phyloP scores from a whole-genome alignment of 768 basidiomycete species.

The Trametes villosa region DNA sequence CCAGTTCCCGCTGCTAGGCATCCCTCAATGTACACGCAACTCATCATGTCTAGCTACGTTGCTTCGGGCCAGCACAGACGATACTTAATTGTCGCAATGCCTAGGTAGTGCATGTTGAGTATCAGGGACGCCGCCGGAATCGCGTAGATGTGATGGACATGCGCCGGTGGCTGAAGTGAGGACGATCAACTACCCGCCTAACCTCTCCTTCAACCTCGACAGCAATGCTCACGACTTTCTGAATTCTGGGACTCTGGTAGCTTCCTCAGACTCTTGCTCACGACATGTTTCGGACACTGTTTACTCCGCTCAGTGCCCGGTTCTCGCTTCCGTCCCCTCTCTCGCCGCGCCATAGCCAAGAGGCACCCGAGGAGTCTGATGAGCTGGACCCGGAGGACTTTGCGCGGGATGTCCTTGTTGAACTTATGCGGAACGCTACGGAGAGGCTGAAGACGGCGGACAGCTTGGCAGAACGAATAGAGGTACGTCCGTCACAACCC shows the following conservation, averaged over 20 bases:
- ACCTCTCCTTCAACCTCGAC: not conserved
- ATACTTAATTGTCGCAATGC: no score
- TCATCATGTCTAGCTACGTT: no score
- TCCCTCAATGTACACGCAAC: no score
- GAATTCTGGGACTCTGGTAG: conserved; percentile 21
- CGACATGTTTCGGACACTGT: conserved; percentile 38
- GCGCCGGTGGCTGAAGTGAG: conserved; percentile 11
- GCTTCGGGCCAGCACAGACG: no score
- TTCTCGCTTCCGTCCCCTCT: conserved; percentile 32
- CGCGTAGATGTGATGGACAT: conserved; percentile 5
- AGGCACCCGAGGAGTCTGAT: conserved; percentile 25
- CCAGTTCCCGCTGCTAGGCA: no score
- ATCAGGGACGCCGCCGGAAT: not conserved
- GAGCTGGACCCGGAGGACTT: conserved; percentile 66
- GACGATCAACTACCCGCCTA: conserved; percentile 3
- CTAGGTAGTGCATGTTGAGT: not conserved
- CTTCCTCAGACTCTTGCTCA: not conserved
- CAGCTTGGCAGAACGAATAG: conserved; percentile 47
- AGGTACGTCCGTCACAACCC: conserved; percentile 48
- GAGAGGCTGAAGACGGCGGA: conserved; percentile 69
- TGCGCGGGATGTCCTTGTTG: conserved; percentile 71
- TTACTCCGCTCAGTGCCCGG: conserved; percentile 40
- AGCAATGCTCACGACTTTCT: conserved; percentile 14
- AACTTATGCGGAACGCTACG: conserved; percentile 70
- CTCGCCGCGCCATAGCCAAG: conserved; percentile 7